phyloP scores from a whole-genome alignment of 2,329 filamentous ascomycete genomes.

The Beauveria australis region DNA sequence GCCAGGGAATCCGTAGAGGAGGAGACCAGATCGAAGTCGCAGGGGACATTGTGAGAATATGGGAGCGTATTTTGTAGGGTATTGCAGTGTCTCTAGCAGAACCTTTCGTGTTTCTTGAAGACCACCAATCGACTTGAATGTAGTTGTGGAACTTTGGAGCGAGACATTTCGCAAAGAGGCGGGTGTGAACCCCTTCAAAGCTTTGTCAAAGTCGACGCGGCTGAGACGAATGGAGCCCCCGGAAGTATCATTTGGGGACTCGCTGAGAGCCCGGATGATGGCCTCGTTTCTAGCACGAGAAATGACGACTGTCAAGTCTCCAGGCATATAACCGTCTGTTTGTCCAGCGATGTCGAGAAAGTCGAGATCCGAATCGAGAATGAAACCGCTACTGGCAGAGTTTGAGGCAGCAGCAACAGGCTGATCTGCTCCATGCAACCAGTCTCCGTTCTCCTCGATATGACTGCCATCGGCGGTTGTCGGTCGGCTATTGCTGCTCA shows the following conservation, averaged over 20 bases:
- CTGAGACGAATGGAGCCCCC: conserved; percentile 53
- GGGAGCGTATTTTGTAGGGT: conserved; percentile 94
- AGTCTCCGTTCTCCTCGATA: conserved; percentile 52
- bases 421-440: conserved; percentile 67
- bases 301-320: conserved; percentile 79
- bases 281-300: conserved; percentile 86
- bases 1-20: conserved; percentile 91
- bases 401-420: conserved; percentile 33
- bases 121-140: conserved; percentile 86
- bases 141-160: conserved; percentile 84
- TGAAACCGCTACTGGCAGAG: conserved; percentile 51
- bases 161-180: conserved; percentile 92
- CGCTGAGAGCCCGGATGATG: conserved; percentile 71
- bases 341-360: conserved; percentile 88
- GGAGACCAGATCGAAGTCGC: conserved; percentile 82
- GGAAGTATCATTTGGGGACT: conserved; percentile 36
- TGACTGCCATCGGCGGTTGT: conserved; percentile 47
- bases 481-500: conserved; percentile 43
- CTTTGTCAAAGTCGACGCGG: conserved; percentile 70
- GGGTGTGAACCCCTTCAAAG: conserved; percentile 86
- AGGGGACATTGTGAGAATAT: conserved; percentile 96
- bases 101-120: conserved; percentile 78
- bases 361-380: conserved; percentile 70
- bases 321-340: conserved; percentile 97
- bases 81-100: conserved; percentile 90